Base-by-base conservation (phyloP, 768 basidiomycete species). In the Tephrocybe sp. region DNA sequence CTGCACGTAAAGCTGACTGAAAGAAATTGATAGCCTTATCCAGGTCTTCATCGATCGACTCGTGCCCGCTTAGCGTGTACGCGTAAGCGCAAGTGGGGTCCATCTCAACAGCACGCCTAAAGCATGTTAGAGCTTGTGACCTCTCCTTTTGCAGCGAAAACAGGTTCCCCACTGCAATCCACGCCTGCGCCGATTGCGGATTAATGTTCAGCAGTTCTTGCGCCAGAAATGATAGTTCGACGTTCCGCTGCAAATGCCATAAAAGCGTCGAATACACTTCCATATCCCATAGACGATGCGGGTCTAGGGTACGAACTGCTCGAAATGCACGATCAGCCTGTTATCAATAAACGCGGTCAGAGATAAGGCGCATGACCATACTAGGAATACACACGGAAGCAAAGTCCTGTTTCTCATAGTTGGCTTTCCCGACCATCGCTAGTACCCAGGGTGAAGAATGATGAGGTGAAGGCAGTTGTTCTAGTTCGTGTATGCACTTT, bases 151-250 rank as follows among this genome's bases (percentile, higher is more conserved):
- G 88, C 61, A 97, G 70, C 12, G 93, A 96, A 70, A 98, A 98
- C 60, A 92, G 74, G 72, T 99, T 99, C 46, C 97, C 97, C 23
- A 93, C 84, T 1, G 94, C 90, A 58, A 98, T 97, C 97, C 97
- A 99, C 13, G 94, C 83, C 63, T 95, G 83, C 10, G 95, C 73
- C 20, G 89, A 84, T 51, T 80, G 82, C n/a, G 93, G 82, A 57
- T 87, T 77, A 64, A 94, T 86, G 47, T 84, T 83, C 60, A 97
- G 81, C 39, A 98, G 75, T 57, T 95, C 92, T 68, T 98, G 96
- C 1, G 96, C 90, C 32, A 99, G 78, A 72, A 87, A 92, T 3
- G 96, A 94, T 52, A 99, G 78, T 58, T 88, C 82, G 46, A 93
- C 84, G 56, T 82, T 83, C 58, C 84, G 80, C 63, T 90, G 87